phyloP scores from a whole-genome alignment of 2,329 filamentous ascomycete genomes.

The Chrysoporthe puriensis region DNA sequence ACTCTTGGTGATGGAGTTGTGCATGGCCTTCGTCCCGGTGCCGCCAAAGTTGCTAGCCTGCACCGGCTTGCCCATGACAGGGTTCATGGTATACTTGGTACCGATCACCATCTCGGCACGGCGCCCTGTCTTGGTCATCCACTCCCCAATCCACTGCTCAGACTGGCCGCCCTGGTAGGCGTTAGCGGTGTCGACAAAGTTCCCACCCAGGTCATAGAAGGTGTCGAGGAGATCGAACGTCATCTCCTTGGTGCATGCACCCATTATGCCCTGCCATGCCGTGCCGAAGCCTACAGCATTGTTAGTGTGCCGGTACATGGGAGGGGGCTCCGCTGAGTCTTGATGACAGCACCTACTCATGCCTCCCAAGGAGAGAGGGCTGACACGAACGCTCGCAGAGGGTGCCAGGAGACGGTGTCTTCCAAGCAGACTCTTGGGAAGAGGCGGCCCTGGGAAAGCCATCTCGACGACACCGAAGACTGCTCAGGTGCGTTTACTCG shows the following conservation, averaged over 20 bases:
- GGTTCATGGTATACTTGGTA: constrained; percentile 70
- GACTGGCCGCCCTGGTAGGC: constrained; percentile 67
- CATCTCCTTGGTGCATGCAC: constrained; percentile 65
- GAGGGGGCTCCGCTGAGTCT: background rate
- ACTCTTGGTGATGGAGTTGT: constrained; percentile 58
- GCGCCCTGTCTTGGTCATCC: constrained; percentile 67
- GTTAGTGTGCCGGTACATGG: background rate
- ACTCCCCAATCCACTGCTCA: constrained; percentile 70
- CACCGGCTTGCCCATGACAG: constrained; percentile 43
- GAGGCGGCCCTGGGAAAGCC: constrained; percentile 45
- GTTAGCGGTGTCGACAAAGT: constrained; percentile 75
- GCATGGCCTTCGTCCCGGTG: constrained; percentile 65
- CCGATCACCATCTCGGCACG: constrained; percentile 71
- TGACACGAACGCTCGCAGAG: constrained; percentile 67
- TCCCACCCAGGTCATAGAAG: constrained; percentile 66
- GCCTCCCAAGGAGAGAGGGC: constrained; percentile 64
- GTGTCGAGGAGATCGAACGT: constrained; percentile 68
- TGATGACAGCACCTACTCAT: constrained; percentile 46
- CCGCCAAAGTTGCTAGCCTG: constrained; percentile 56
- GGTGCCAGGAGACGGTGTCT: constrained; percentile 70
- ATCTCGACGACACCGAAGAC: constrained; percentile 30
- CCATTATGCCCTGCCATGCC: constrained; percentile 58
- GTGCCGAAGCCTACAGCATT: constrained; percentile 48
- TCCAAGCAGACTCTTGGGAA: constrained; percentile 63
- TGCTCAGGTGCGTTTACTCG: background rate